A percentile compares a stretch with the other conserved stretches of the same genome.
Evolutionary conservation across 192 early-diverging fungal genomes (phyloP).

Genomic region (Umbelopsis isabellina): DNA sequence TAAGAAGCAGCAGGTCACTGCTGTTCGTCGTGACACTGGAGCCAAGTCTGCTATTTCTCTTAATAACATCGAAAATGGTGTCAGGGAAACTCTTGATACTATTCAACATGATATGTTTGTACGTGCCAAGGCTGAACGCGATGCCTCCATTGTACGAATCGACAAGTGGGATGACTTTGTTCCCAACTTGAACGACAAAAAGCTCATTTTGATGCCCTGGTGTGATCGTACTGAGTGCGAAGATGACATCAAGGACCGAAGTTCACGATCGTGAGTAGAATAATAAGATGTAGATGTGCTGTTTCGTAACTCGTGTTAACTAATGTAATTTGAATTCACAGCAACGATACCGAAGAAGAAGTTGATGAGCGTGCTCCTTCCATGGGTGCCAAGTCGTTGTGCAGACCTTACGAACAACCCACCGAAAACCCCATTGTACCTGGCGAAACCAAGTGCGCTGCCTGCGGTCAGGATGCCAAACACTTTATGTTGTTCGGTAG

Average conservation of each 20-base stretch:
- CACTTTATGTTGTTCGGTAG: slow-evolving; percentile 84
- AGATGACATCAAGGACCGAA: slow-evolving; percentile 94
- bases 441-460: slow-evolving; percentile 88
- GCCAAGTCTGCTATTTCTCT: slow-evolving; percentile 64
- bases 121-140: slow-evolving; percentile 78
- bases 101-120: slow-evolving; percentile 93
- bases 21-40: slow-evolving; percentile 85
- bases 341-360: slow-evolving; percentile 64
- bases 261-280: slow-evolving; percentile 65
- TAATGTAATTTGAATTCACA: slow-evolving; percentile 9
- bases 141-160: slow-evolving; percentile 75
- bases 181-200: slow-evolving; percentile 85
- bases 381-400: slow-evolving; percentile 99
- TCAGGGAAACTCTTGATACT: slow-evolving; percentile 66
- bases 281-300: neutral
- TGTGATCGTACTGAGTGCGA: slow-evolving; percentile 92
- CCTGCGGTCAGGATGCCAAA: slow-evolving; percentile 78
- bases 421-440: slow-evolving; percentile 76
- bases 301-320: neutral
- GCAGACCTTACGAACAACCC: slow-evolving; percentile 96
- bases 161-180: slow-evolving; percentile 95
- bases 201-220: slow-evolving; percentile 91
- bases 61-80: slow-evolving; percentile 55
- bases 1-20: slow-evolving; percentile 73
- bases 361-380: slow-evolving; percentile 97